Evolutionary conservation across 352 stramenopile genomes (phyloP).

Genomic region (Phytophthora macrochlamydospora): DNA sequence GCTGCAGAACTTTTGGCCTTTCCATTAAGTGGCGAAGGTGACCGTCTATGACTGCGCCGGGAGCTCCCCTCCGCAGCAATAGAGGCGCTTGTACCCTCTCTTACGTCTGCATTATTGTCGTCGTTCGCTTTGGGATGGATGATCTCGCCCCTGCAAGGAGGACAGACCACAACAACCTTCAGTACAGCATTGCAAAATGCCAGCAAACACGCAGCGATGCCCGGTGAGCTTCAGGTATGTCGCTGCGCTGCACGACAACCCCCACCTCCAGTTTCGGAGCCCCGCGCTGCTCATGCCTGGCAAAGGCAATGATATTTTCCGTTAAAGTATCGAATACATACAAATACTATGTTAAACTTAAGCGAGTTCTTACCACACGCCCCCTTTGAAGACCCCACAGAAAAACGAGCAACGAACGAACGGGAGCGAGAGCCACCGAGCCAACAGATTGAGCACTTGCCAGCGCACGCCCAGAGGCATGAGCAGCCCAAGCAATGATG

Average conservation of each 20-base stretch:
- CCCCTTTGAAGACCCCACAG: conserved; percentile 14
- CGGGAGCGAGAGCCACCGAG: conserved; percentile 9
- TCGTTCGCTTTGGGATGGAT: conserved; percentile 10
- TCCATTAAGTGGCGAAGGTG: background rate
- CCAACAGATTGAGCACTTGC: background rate
- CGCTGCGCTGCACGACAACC: background rate
- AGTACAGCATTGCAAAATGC: background rate
- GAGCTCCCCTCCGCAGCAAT: background rate
- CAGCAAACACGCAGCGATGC: background rate
- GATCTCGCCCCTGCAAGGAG: conserved; percentile 37
- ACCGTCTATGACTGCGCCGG: background rate
- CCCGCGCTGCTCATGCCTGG: conserved; percentile 27
- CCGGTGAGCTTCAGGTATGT: background rate
- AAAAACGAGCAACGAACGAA: conserved; percentile 23
- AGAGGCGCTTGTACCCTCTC: background rate
- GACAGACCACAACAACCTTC: background rate
- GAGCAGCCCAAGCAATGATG: conserved; percentile 50
- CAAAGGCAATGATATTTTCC: no score
- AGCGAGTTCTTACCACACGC: conserved; percentile 1
- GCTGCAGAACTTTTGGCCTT: no score
- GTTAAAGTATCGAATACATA: no score
- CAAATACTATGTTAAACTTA: no score
- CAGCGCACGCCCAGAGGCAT: conserved; percentile 18
- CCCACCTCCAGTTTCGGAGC: conserved; percentile 48
- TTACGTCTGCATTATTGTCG: background rate